Evolutionary conservation across 805 yeast species (phyloP).

Genomic region (Isabelozyma pseudorhagii): DNA sequence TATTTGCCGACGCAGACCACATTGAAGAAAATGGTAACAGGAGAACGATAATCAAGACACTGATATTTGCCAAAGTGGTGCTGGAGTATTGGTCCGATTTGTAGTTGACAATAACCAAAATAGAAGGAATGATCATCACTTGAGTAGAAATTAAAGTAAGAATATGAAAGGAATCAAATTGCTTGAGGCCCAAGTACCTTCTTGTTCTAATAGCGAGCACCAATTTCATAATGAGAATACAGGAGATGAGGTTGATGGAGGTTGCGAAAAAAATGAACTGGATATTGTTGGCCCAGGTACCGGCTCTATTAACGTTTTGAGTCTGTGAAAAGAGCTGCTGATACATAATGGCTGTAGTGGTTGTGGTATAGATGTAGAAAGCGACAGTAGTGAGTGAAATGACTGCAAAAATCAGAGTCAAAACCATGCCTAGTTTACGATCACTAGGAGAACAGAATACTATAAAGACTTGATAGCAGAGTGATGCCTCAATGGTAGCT

Average conservation of each 20-base stretch:
- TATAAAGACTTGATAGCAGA: constrained; percentile 68
- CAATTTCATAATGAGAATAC: constrained; percentile 63
- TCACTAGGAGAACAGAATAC: constrained; percentile 64
- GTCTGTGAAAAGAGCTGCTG: constrained; percentile 8
- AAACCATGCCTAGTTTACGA: constrained; percentile 33
- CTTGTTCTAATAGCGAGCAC: constrained; percentile 67
- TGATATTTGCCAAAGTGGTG: constrained; percentile 47
- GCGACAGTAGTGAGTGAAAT: constrained; percentile 56
- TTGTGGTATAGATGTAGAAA: constrained; percentile 54
- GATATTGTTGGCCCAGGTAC: constrained; percentile 44
- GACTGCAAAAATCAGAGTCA: constrained; percentile 35
- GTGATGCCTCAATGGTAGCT: constrained; percentile 57
- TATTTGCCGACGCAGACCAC: constrained; percentile 80
- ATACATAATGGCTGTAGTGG: constrained; percentile 39
- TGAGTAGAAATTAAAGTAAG: constrained; percentile 79
- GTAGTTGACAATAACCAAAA: constrained; percentile 58
- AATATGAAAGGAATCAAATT: constrained; percentile 79
- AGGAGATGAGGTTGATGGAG: constrained; percentile 61
- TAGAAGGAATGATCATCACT: constrained; percentile 75
- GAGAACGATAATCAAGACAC: constrained; percentile 60
- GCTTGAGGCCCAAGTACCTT: constrained; percentile 72
- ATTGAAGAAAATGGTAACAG: constrained; percentile 80
- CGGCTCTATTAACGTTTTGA: constrained; percentile 1
- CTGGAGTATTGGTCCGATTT: constrained; percentile 25
- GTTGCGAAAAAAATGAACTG: constrained; percentile 65